Conservation (phyloP, 441 rosid genomes). For the Dalechampia spathulata region DNA sequence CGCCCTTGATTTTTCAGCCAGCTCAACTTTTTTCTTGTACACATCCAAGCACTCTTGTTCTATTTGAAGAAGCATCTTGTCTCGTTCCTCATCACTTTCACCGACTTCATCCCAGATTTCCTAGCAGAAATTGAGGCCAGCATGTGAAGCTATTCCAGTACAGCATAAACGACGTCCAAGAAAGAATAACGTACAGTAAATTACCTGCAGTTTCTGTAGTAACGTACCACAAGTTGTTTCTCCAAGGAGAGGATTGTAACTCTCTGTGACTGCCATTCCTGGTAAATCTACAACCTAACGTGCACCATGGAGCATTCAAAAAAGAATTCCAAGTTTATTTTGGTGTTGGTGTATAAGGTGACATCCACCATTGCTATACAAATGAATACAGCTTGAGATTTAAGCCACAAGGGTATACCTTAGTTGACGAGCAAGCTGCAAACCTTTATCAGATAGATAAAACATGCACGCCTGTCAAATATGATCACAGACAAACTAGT, state of each 20-base stretch:
- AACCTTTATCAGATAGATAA: conserved; percentile 13
- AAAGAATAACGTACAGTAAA: background rate
- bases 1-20: conserved; percentile 79
- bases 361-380: background rate
- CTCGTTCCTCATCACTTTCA: conserved; percentile 80
- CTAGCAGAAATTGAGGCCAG: conserved; percentile 26
- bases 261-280: conserved; percentile 64
- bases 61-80: conserved; percentile 85
- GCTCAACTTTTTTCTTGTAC: conserved; percentile 93
- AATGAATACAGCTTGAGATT: background rate
- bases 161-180: background rate
- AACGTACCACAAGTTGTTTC: conserved; percentile 86
- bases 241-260: conserved; percentile 73
- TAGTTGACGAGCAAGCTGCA: conserved; percentile 12
- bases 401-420: conserved; percentile 3
- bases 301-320: conserved; percentile 7
- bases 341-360: background rate
- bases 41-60: conserved; percentile 96
- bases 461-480: conserved; percentile 22
- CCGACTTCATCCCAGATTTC: conserved; percentile 99
- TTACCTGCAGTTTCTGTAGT: conserved; percentile 86
- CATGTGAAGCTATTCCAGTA: conserved; percentile 4
- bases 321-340: background rate
- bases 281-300: conserved; percentile 16
- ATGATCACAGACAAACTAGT: conserved; percentile 6